Evolutionary conservation across 1,284 basidiomycete genomes (phyloP).

Genomic region (Trichosporon sp.): DNA sequence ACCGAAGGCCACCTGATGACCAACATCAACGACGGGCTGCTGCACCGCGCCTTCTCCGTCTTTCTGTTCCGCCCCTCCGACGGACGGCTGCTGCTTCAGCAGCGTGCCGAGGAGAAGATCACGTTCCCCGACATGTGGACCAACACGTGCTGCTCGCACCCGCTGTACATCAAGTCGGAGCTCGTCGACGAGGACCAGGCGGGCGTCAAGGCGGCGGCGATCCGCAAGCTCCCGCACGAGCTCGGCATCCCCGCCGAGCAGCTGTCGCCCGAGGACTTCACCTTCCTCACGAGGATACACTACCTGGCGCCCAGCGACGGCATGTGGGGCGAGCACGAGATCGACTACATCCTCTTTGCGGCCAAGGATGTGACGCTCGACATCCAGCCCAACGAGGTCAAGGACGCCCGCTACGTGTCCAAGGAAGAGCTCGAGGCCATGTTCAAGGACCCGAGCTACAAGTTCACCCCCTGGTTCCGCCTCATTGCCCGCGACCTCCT

Average conservation of each 20-base stretch:
- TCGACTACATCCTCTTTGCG: conserved; percentile 97
- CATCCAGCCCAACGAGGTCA: conserved; percentile 87
- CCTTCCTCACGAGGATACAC: conserved; percentile 94
- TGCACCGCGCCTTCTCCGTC: conserved; percentile 96
- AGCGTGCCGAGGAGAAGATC: conserved; percentile 94
- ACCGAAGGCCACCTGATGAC: conserved; percentile 87
- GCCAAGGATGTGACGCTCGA: conserved; percentile 80
- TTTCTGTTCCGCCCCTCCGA: conserved; percentile 94
- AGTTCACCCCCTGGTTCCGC: conserved; percentile 99
- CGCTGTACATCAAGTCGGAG: conserved; percentile 69
- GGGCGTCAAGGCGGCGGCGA: conserved; percentile 76
- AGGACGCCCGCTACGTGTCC: conserved; percentile 84
- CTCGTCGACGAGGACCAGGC: conserved; percentile 70
- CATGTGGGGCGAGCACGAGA: conserved; percentile 98
- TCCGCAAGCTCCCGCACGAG: conserved; percentile 94
- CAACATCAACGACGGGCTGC: conserved; percentile 88
- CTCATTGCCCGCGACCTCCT: conserved; percentile 94
- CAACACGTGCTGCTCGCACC: conserved; percentile 98
- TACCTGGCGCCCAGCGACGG: conserved; percentile 92
- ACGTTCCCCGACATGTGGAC: conserved; percentile 99
- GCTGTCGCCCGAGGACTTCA: conserved; percentile 77
- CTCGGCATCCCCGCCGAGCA: conserved; percentile 72
- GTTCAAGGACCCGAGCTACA: conserved; percentile 73
- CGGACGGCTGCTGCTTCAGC: conserved; percentile 91
- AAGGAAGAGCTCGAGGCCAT: conserved; percentile 82